Evolutionary conservation across 441 rosid species (phyloP).

Genomic region (Syzygium malaccense): DNA sequence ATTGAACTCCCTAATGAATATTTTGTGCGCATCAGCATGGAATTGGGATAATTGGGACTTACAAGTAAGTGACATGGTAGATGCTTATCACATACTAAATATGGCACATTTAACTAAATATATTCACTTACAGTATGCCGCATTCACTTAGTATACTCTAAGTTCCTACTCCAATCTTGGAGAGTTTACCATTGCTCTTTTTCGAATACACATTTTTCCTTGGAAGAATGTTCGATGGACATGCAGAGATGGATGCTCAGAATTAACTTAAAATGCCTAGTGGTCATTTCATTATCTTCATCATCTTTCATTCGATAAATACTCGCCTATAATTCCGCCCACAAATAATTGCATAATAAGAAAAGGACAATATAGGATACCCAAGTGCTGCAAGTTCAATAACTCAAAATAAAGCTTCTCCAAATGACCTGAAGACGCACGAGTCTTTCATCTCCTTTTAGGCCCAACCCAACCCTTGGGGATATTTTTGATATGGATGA

Average conservation of each 20-base stretch:
- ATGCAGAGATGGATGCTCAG: background rate
- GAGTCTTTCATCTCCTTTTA: background rate
- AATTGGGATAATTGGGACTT: background rate
- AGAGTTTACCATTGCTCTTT: background rate
- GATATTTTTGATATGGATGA: background rate
- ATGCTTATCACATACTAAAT: background rate
- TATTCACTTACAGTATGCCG: background rate
- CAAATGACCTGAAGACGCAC: background rate
- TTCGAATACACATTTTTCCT: background rate
- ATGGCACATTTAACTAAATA: background rate
- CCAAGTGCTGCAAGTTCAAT: background rate
- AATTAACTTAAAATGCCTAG: background rate
- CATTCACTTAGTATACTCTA: background rate
- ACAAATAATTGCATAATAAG: background rate
- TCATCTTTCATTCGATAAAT: background rate
- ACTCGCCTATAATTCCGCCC: background rate
- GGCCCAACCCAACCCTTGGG: background rate
- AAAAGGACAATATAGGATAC: background rate
- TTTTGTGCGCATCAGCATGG: background rate
- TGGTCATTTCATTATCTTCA: background rate
- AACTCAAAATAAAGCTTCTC: background rate
- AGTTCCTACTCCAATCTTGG: background rate
- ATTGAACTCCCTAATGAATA: background rate
- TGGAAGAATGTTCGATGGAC: background rate
- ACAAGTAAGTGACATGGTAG: background rate